Base-by-base conservation (phyloP, 352 stramenopile species). In the Aphanomyces invadans region DNA sequence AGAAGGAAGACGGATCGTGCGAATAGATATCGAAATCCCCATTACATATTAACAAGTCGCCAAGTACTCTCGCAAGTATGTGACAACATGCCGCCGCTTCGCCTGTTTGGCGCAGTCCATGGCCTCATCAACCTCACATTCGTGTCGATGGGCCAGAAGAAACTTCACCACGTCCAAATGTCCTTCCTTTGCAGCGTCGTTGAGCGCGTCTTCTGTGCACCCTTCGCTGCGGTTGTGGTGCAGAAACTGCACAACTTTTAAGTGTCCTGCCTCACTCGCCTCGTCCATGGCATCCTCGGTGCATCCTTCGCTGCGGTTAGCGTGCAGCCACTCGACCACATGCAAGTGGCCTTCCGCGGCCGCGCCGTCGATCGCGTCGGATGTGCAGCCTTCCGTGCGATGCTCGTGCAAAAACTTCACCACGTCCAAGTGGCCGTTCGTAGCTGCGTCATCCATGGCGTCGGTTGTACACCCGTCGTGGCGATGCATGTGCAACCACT, bases 211-310 rank as follows among this genome's bases (percentile, higher is more conserved):
- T 29, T 69, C 39, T 9, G 60, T 60, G 53, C 71, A 76, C 0
- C 71, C 72, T 69, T 76, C 71, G 3, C 32, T 57, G 2, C 72
- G 70, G 32, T 77, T 51, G 5, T 68, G 23, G 46, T 74, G 52
- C 5, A 79, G 45, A 63, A 72, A 79, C n/a, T 70, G 46, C 54
- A 77, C 72, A 60, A 79, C 73, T 4, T 64, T n/a, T 2, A 48
- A 31, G 4, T 77, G 71, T 17, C 70, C 70, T 28, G 72, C 75
- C 56, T 62, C 73, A 2, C 65, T 62, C 42, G 74, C 74, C 38
- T 76, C 74, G 29, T 70, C 70, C 62, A 77, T 77, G n/a, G 74
- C 71, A 53, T 76, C 73, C 10, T 53, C 71, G 5, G 73, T 78
- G 21, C 69, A 74, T 7, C 74, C 74, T 74, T 77, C 71, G 3